Conservation (phyloP, 495 filamentous ascomycete genomes). For the Neurospora pannonica region DNA sequence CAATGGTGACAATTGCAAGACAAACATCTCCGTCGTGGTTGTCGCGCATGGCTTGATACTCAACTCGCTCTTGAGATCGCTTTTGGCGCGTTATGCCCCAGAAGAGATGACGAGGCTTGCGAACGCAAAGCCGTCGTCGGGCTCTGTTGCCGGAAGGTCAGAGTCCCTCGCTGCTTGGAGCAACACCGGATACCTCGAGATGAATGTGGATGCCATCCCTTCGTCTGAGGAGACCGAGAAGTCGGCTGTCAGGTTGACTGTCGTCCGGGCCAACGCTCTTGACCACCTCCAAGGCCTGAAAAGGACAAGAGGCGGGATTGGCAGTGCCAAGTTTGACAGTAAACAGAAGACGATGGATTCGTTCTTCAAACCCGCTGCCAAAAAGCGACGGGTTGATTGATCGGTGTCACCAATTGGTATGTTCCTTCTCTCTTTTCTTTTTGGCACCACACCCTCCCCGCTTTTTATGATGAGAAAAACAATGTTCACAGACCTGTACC, state of each 20-base stretch:
- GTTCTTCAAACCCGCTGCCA: slow-evolving; percentile 52
- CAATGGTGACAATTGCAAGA: slow-evolving; percentile 4
- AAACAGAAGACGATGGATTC: slow-evolving; percentile 63
- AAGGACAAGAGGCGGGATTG: slow-evolving; percentile 67
- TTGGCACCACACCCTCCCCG: not conserved
- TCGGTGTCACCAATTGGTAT: slow-evolving; percentile 16
- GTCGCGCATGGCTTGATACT: slow-evolving; percentile 79
- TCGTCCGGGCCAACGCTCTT: slow-evolving; percentile 51
- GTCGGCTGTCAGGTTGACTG: slow-evolving; percentile 17
- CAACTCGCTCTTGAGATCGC: slow-evolving; percentile 50
- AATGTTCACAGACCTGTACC: slow-evolving; percentile 77
- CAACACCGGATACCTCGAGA: slow-evolving; percentile 34
- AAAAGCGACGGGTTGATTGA: slow-evolving; percentile 34
- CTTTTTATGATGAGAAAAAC: slow-evolving; percentile 52
- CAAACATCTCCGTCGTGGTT: slow-evolving; percentile 40
- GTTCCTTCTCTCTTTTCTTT: slow-evolving; percentile 16
- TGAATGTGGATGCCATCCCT: not conserved
- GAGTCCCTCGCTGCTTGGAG: slow-evolving; percentile 27
- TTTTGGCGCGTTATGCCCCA: slow-evolving; percentile 34
- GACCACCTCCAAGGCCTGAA: slow-evolving; percentile 63
- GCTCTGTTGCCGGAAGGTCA: not conserved
- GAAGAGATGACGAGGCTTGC: slow-evolving; percentile 10
- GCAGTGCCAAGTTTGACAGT: slow-evolving; percentile 61
- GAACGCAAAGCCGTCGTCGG: not conserved
- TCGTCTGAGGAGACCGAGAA: not conserved